A percentile compares a stretch with the other conserved stretches of the same genome.
Conservation (phyloP, 129 eudicot species). For the Apium graveolens region DNA sequence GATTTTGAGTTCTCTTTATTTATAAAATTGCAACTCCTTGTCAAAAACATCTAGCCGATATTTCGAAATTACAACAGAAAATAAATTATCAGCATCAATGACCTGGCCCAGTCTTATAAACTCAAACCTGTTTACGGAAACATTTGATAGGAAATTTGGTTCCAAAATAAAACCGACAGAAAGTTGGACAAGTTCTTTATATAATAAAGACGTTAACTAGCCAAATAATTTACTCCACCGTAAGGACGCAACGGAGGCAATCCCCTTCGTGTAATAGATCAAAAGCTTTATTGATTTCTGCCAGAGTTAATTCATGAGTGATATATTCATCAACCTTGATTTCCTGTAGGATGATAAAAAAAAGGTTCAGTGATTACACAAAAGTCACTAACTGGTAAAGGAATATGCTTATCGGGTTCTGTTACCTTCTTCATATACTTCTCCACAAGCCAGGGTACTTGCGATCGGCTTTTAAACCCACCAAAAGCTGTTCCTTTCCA, state of each 20-base stretch:
- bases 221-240: constrained; percentile 23
- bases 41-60: background rate
- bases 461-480: constrained; percentile 93
- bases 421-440: constrained; percentile 81
- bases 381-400: background rate
- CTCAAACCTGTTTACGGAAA: background rate
- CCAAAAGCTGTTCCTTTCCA: constrained; percentile 99
- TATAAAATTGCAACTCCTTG: background rate
- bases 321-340: constrained; percentile 92
- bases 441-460: constrained; percentile 94
- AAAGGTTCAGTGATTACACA: background rate
- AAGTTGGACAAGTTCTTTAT: constrained; percentile 5
- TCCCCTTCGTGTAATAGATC: constrained; percentile 87
- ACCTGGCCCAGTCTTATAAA: background rate
- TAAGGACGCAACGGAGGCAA: constrained; percentile 89
- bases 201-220: background rate
- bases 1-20: too few relatives aligned
- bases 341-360: constrained; percentile 44
- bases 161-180: constrained; percentile 1
- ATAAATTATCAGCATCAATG: background rate
- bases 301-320: constrained; percentile 64
- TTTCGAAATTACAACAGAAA: background rate
- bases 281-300: constrained; percentile 77
- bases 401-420: background rate
- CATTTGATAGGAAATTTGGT: background rate